Evolutionary conservation across 257 asterid genomes (phyloP).

Genomic region (Solanum virginianum): DNA sequence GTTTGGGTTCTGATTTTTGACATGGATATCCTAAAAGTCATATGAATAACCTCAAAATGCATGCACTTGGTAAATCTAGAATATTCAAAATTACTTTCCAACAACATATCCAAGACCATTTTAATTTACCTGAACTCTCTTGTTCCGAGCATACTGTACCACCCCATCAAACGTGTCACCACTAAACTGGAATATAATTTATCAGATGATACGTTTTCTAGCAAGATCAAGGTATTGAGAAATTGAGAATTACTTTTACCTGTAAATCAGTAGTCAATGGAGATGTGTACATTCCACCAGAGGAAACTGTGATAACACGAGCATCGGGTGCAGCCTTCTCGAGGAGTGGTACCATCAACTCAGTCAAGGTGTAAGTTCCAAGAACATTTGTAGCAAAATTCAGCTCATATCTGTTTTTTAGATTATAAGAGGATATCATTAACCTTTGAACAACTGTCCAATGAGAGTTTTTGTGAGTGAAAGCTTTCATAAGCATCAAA

Average conservation of each 20-base stretch:
- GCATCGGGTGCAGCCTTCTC: conserved; percentile 96
- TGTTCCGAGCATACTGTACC: conserved; percentile 86
- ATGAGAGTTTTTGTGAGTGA: background rate
- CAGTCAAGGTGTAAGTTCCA: conserved; percentile 75
- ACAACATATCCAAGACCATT: background rate
- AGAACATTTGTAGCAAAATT: conserved; percentile 80
- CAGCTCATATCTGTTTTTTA: conserved; percentile 52
- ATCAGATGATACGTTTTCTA: background rate
- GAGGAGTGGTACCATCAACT: conserved; percentile 63
- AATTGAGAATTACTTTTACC: conserved; percentile 13
- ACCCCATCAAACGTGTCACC: conserved; percentile 50
- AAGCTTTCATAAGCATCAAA: background rate
- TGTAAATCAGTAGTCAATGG: conserved; percentile 73
- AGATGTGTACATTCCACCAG: conserved; percentile 93
- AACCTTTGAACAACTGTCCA: background rate
- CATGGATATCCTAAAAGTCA: background rate
- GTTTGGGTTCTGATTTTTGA: background rate
- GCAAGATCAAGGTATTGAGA: background rate
- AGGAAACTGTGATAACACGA: conserved; percentile 84
- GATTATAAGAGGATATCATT: background rate
- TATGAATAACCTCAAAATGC: background rate
- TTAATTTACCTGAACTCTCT: conserved; percentile 54
- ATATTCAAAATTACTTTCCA: background rate
- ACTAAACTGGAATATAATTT: conserved; percentile 42
- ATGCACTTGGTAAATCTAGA: background rate